These are phyloP conservation scores for Hibiscus trionum DNA, from an alignment of 345 rosid genomes.

Conservation along the genomic window DNA sequence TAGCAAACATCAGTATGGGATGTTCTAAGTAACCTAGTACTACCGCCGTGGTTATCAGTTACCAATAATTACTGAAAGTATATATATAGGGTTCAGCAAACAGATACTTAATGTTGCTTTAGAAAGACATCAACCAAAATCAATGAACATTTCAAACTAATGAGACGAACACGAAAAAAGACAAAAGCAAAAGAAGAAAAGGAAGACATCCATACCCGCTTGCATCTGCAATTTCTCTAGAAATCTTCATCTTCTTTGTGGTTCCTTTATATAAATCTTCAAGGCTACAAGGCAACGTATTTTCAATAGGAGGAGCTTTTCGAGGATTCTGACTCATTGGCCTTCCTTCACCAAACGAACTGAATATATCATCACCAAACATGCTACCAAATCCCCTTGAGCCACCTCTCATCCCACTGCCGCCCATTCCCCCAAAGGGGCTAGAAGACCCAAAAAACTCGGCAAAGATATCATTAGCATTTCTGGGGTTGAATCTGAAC, in stretches of 20 bases:
- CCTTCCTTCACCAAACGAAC: constrained; percentile 40
- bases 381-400: constrained; percentile 38
- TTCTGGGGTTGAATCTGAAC: constrained; percentile 62
- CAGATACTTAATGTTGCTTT: neutral
- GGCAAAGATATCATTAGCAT: constrained; percentile 59
- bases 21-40: neutral
- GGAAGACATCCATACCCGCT: constrained; percentile 43
- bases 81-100: neutral
- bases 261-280: constrained; percentile 74
- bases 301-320: constrained; percentile 58
- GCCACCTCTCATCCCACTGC: constrained; percentile 39
- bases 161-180: neutral
- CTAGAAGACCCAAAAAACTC: constrained; percentile 62
- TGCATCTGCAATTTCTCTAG: constrained; percentile 61
- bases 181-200: neutral
- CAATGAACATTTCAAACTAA: neutral
- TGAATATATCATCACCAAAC: constrained; percentile 63
- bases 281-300: constrained; percentile 47
- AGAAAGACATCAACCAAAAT: neutral
- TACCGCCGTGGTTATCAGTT: neutral
- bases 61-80: neutral
- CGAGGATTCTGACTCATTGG: constrained; percentile 38
- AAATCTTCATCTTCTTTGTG: constrained; percentile 81
- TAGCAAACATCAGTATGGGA: neutral
- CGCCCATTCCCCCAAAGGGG: constrained; percentile 47